Percentiles rank a stretch among this genome's conserved stretches.
These are phyloP conservation scores for Talaromyces trachyspermus DNA, from an alignment of 495 filamentous ascomycete species.

Conservation along the genomic window DNA sequence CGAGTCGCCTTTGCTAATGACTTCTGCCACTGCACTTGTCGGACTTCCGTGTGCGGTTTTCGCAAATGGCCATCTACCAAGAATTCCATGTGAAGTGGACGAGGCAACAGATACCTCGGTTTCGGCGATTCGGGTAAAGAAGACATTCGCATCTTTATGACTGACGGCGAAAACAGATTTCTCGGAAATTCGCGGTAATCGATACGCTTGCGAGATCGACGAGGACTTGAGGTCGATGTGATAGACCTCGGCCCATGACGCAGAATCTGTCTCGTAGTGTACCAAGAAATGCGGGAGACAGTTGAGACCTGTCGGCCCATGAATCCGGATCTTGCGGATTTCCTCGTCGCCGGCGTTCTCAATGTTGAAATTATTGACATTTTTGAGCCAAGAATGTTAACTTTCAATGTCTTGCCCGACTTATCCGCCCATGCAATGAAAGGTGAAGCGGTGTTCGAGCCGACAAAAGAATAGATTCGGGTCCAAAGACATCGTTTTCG, in stretches of 20 bases:
- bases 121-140: slow-evolving; percentile 73
- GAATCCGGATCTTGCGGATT: slow-evolving; percentile 59
- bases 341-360: slow-evolving; percentile 48
- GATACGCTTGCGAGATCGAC: slow-evolving; percentile 63
- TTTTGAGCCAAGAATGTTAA: slow-evolving; percentile 78
- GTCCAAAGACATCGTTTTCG: slow-evolving; percentile 61
- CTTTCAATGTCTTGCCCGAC: slow-evolving; percentile 55
- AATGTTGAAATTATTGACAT: slow-evolving; percentile 40
- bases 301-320: slow-evolving; percentile 62
- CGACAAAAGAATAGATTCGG: slow-evolving; percentile 68
- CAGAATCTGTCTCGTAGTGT: slow-evolving; percentile 62
- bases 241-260: slow-evolving; percentile 79
- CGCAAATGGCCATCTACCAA: slow-evolving; percentile 62
- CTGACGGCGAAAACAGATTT: slow-evolving; percentile 72
- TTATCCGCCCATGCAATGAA: slow-evolving; percentile 79
- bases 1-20: slow-evolving; percentile 55
- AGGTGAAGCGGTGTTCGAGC: slow-evolving; percentile 74
- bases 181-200: slow-evolving; percentile 59
- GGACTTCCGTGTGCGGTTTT: slow-evolving; percentile 30
- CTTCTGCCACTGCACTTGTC: slow-evolving; percentile 72
- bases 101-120: slow-evolving; percentile 66
- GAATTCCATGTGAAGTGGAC: slow-evolving; percentile 65
- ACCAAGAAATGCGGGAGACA: slow-evolving; percentile 76
- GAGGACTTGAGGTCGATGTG: slow-evolving; percentile 66
- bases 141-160: slow-evolving; percentile 70